These are phyloP conservation scores for Brassica rapa DNA, from an alignment of 345 rosid species.

Conservation along the genomic window DNA sequence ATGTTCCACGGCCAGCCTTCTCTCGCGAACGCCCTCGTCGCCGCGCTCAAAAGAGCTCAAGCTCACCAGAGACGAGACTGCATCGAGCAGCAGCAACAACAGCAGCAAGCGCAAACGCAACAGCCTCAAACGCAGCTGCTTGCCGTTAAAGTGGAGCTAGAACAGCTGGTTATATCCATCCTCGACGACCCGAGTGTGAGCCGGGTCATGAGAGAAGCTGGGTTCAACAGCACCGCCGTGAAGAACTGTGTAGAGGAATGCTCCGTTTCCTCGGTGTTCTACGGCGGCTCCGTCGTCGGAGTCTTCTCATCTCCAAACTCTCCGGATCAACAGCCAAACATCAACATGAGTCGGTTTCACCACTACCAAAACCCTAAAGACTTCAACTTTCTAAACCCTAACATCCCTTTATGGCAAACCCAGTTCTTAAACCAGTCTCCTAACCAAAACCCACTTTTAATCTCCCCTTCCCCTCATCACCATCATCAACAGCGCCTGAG, in stretches of 20 bases:
- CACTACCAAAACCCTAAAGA: constrained; percentile 44
- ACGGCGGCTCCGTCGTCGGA: constrained; percentile 55
- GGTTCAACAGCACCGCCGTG: constrained; percentile 76
- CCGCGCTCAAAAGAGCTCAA: constrained; percentile 80
- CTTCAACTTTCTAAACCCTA: constrained; percentile 49
- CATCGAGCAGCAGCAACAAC: constrained; percentile 52
- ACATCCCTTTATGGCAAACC: constrained; percentile 57
- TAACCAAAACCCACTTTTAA: constrained; percentile 52
- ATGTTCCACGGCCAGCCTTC: constrained; percentile 56
- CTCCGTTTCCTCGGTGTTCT: constrained; percentile 61
- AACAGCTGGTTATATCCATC: constrained; percentile 69
- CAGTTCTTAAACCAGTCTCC: constrained; percentile 57
- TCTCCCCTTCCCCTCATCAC: constrained; percentile 14
- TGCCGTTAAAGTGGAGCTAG: constrained; percentile 69
- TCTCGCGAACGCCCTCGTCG: constrained; percentile 72
- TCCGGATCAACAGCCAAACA: constrained; percentile 45
- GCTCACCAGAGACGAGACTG: constrained; percentile 81
- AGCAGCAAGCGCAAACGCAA: constrained; percentile 48
- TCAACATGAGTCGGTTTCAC: constrained; percentile 31
- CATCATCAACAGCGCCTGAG: constrained; percentile 39
- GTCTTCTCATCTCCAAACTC: constrained; percentile 85
- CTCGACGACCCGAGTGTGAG: constrained; percentile 87
- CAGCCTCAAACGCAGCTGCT: constrained; percentile 51
- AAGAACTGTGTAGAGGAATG: constrained; percentile 74
- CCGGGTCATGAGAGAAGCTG: constrained; percentile 94